phyloP scores from a whole-genome alignment of 202 grass and related monocot genomes.

The Eragrostis tef region DNA sequence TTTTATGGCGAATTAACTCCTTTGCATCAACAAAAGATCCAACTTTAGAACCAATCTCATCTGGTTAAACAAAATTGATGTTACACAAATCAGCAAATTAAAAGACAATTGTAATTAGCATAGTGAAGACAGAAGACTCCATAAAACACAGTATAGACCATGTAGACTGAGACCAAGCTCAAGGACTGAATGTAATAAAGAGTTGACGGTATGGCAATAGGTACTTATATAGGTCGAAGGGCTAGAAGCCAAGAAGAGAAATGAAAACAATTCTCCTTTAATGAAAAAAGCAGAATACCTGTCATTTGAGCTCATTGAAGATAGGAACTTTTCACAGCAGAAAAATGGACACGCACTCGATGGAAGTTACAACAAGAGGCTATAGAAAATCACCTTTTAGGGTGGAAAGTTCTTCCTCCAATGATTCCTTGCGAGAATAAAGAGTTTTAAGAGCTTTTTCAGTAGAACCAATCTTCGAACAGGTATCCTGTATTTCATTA shows the following conservation, averaged over 20 bases:
- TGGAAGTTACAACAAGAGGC: neutral
- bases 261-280: too few relatives aligned
- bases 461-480: neutral
- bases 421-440: slow-evolving; percentile 10
- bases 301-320: neutral
- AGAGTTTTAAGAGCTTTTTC: slow-evolving; percentile 15
- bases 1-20: slow-evolving; percentile 43
- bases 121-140: neutral
- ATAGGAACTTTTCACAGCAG: neutral
- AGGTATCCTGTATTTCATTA: slow-evolving; percentile 23
- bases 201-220: neutral
- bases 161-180: slow-evolving; percentile 13
- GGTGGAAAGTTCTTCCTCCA: slow-evolving; percentile 39
- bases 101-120: neutral
- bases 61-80: slow-evolving; percentile 14
- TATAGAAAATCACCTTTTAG: slow-evolving; percentile 48
- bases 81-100: neutral
- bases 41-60: slow-evolving; percentile 18
- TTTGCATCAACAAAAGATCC: slow-evolving; percentile 18
- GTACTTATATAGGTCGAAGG: neutral
- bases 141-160: slow-evolving; percentile 9
- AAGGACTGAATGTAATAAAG: neutral
- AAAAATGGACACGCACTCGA: neutral
- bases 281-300: too few relatives aligned
- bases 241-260: too few relatives aligned